Base-by-base conservation (phyloP, 768 basidiomycete genomes). In the Lactarius trivialis region DNA sequence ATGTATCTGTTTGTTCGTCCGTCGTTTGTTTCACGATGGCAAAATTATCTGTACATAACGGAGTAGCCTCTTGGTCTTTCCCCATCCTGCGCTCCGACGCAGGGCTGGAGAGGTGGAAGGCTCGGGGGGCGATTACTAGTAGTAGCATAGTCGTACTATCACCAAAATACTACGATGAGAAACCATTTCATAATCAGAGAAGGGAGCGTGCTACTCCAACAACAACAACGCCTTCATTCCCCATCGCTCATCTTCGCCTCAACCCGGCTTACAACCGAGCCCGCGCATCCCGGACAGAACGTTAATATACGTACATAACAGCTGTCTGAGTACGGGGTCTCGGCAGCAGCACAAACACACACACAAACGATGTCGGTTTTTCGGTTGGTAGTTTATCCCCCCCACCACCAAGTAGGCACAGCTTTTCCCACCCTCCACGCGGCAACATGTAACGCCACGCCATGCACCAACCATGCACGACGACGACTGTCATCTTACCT, bases 11-110 rank as follows among this genome's bases (percentile, higher is more conserved):
- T 36, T 45, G 34, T 32, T 48, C 52, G 43, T 54, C 49, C 15
- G 41, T 32, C 50, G 55, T 39, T 32, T 39, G 1, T 55, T 14
- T 15, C 14, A 30, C 56, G 30, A 57, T 19, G 57, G 48, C 62
- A 63, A 63, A 60, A 63, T 63, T 63, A 63, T 48, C 55, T 63
- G 62, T 63, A 63, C 48, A 59, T 63, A n/a, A 63, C 58, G 43
- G 4, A 56, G 24, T 45, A n/a, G 51, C 37, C 28, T 33, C 26
- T 6, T 12, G 32, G 3, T 21, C 3, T 17, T 48, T 53, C 19
- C 52, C 21, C 33, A 37, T 61, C 49, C 21, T 19, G 26, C 8
- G 28, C 28, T 26, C 26, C 7, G 49, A 19, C 26, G 28, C 24
- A 15, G 21, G n/a, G 7, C 28, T 28, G 19, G 41, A 33, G 37